Evolutionary conservation across 371 early-diverging fungal species (phyloP), one percentile per base, ranked within the genome.

Genomic region (Mucor saturninus): DNA sequence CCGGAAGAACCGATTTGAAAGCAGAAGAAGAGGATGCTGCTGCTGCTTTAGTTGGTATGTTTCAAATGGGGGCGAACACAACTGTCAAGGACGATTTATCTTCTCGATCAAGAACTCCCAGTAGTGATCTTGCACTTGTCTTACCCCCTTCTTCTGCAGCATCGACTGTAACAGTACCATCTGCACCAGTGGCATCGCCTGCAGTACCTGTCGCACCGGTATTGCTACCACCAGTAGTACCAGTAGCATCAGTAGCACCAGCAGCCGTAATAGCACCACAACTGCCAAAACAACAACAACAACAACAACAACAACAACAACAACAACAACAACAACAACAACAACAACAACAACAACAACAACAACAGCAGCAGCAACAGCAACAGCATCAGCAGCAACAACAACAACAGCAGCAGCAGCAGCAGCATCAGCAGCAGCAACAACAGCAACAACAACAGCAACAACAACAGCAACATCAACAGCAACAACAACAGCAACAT

Each of bases 1-100:
- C 56, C 9, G 73, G 73, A 28, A 69, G 74, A 26, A 56, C 69
- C 11, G 76, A 69, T 54, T 49, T 81, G n/a, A 77, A 76, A 15
- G 76, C 81, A 3, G 83, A 79, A 53, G 84, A 84, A 70, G 77
- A 83, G 61, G 82, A 83, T 68, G 83, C 79, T 5, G 81, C 81
- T 8, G 83, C 81, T 35, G 79, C 79, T 14, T 55, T 80, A 31
- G 79, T 79, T 13, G 83, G 75, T 21, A 74, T 83, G 79, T 77
- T 72, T 50, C 76, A 77, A 59, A 79, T 80, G 75, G 78, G 75
- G 1, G 66, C 75, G 2, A 64, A 61, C 42, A 59, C 59, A 21
- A 62, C 68, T 6, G 37, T 55, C 38, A 61, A 62, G 9, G 70
- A 61, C 30, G 48, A 35, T 2, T 40, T 37, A 62, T 14, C 11